Percentiles rank a stretch among this genome's conserved stretches.
Evolutionary conservation across 2,329 filamentous ascomycete species (phyloP).

Genomic region (Periglandula ipomoeae): DNA sequence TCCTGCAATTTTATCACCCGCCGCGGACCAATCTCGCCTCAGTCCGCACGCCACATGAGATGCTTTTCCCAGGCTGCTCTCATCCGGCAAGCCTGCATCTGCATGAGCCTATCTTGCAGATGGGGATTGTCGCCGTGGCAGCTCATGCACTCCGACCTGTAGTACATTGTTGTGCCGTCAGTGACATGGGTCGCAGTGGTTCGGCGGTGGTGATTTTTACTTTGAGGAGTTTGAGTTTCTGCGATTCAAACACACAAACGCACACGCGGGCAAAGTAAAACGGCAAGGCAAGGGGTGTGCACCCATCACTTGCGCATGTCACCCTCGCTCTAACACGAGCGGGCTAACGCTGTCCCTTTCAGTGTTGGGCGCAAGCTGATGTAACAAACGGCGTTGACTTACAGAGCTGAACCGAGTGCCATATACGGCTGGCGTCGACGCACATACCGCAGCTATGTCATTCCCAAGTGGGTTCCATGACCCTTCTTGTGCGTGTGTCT

Average conservation of each 20-base stretch:
- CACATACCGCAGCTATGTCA: constrained; percentile 3
- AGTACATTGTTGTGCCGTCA: background rate
- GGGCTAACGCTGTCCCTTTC: constrained; percentile 6
- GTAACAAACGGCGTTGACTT: constrained; percentile 4
- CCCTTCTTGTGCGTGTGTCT: background rate
- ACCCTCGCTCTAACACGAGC: constrained; percentile 3
- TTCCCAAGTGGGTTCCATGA: constrained; percentile 7
- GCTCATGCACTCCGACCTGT: background rate
- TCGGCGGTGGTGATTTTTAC: background rate
- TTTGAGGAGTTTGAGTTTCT: background rate
- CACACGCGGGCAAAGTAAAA: background rate
- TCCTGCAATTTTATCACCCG: background rate
- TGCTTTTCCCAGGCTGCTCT: background rate
- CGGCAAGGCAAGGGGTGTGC: background rate
- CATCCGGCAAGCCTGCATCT: background rate
- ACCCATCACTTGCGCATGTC: background rate
- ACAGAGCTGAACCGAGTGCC: constrained; percentile 10
- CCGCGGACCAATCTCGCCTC: constrained; percentile 2
- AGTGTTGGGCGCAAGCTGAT: no score
- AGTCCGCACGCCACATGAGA: background rate
- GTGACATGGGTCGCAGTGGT: no score
- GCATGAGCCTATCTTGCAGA: background rate
- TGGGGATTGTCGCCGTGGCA: background rate
- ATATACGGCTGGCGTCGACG: constrained; percentile 7
- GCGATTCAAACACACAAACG: background rate